These are phyloP conservation scores for Heterobasidion annosum DNA, from an alignment of 1,284 basidiomycete species.

Conservation along the genomic window DNA sequence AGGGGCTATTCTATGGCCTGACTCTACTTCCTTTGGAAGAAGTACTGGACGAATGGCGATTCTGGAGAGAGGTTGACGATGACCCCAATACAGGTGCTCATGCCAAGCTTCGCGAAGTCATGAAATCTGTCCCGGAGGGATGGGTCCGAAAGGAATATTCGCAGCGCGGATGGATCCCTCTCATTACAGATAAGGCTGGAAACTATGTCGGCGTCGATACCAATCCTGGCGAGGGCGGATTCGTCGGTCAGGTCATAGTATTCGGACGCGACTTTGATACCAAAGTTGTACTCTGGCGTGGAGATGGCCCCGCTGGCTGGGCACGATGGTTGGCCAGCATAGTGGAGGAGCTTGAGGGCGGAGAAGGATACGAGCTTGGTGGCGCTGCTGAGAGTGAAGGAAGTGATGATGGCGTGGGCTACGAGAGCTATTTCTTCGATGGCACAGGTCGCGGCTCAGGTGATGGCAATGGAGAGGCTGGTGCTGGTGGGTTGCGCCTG, in stretches of 20 bases:
- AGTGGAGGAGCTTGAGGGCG: slow-evolving; percentile 87
- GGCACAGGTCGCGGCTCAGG: slow-evolving; percentile 66
- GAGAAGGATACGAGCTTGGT: slow-evolving; percentile 81
- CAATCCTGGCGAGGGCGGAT: slow-evolving; percentile 72
- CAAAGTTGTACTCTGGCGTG: slow-evolving; percentile 90
- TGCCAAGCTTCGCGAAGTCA: slow-evolving; percentile 56
- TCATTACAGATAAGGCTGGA: slow-evolving; percentile 87
- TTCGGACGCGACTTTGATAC: slow-evolving; percentile 98
- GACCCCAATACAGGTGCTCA: slow-evolving; percentile 79
- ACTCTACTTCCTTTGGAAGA: slow-evolving; percentile 81
- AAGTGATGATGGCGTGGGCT: slow-evolving; percentile 79
- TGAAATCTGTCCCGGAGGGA: slow-evolving; percentile 87
- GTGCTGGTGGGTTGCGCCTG: slow-evolving; percentile 58
- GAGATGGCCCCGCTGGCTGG: slow-evolving; percentile 90
- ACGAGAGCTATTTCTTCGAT: slow-evolving; percentile 81
- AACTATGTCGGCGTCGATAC: slow-evolving; percentile 98
- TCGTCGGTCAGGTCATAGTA: slow-evolving; percentile 89
- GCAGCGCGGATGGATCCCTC: slow-evolving; percentile 92
- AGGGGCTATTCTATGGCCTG: slow-evolving; percentile 85
- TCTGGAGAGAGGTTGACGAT: slow-evolving; percentile 87
- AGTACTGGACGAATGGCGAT: slow-evolving; percentile 87
- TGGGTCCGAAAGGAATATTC: slow-evolving; percentile 92
- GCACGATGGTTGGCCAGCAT: slow-evolving; percentile 91
- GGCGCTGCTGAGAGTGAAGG: slow-evolving; percentile 40
- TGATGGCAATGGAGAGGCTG: slow-evolving; percentile 66